Percentiles rank a stretch among this genome's conserved stretches.
Conservation (phyloP, 768 basidiomycete genomes). For the Leccinum variicolor region DNA sequence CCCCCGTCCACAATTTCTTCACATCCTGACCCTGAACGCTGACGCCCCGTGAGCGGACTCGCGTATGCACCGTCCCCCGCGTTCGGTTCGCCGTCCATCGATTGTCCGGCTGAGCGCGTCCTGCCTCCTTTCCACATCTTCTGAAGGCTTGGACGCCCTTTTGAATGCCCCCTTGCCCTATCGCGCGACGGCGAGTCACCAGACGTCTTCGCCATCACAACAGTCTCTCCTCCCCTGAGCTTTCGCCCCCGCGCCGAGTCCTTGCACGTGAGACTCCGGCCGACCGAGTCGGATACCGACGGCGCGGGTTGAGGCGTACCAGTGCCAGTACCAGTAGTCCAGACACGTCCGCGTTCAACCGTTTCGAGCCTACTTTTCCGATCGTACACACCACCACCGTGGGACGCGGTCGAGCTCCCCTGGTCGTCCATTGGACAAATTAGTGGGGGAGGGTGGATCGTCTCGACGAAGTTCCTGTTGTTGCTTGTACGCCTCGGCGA, state of each 20-base stretch:
- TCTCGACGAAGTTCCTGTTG: constrained; percentile 34
- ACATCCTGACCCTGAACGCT: constrained; percentile 7
- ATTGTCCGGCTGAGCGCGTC: constrained; percentile 8
- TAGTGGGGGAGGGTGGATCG: constrained; percentile 5
- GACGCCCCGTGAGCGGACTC: constrained; percentile 6
- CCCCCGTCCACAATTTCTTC: constrained; percentile 9
- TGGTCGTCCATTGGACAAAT: constrained; percentile 29
- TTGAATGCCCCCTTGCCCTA: constrained; percentile 11
- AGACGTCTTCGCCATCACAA: background rate
- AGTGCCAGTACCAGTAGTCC: background rate
- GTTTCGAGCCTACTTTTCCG: constrained; percentile 13
- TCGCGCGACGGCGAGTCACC: constrained; percentile 26
- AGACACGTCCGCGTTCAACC: background rate
- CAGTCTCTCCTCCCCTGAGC: constrained; percentile 4
- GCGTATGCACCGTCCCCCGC: constrained; percentile 11
- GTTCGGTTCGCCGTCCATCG: constrained; percentile 16
- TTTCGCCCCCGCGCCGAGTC: constrained; percentile 36
- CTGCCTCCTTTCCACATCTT: constrained; percentile 19
- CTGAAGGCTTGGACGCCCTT: constrained; percentile 34
- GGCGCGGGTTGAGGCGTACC: constrained; percentile 2
- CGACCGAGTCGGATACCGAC: constrained; percentile 11
- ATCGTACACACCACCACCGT: constrained; percentile 7
- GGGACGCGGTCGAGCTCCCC: constrained; percentile 7
- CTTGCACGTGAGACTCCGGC: constrained; percentile 32
- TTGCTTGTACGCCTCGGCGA: constrained; percentile 45